Evolutionary conservation across 768 basidiomycete genomes (phyloP), one percentile per base, ranked within the genome.

Genomic region (Leccinellum rugosiceps): DNA sequence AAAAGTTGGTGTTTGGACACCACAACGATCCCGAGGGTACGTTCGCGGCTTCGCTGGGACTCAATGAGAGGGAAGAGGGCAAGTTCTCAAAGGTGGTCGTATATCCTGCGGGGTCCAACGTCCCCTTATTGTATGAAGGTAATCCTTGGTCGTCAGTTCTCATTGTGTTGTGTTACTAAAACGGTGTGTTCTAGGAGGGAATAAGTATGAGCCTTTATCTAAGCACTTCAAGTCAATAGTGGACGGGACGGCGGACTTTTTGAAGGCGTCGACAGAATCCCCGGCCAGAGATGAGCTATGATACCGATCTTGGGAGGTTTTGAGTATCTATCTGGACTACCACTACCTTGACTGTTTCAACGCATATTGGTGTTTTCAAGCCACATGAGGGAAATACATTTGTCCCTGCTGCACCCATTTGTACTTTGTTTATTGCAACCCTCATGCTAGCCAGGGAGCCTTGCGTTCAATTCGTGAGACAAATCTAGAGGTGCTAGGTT

Each of bases 181-280:
- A 50, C 10, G 15, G 26, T 43, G 11, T 41, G 45, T 14, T 38
- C 7, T 63, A 88, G 92, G 92, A 43, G 71, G 78, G 34, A 80
- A 78, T 65, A 95, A 95, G 74, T 80, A 84, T 60, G 88, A 92
- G 52, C 79, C 87, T 3, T 75, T 96, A 41, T 80, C 80, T 58
- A 83, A 85, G 64, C 90, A 87, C 76, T 86, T 88, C 69, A 85
- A 83, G 62, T 83, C 85, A 1, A 76, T 91, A 34, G 65, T 88
- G 17, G 85, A 88, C 57, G 89, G 88, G 52, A 82, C 85, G 4
- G 83, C 76, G 3, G 82, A 88, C 62, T 77, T 89, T 53, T 71
- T 57, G 46, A 73, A 15, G 67, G 68, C 19, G 58, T 74, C 58
- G 77, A 77, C 59, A 74, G 78, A 66, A 62, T 73, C 63, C 71